Conservation (phyloP, 2,329 filamentous ascomycete species). For the Emericellopsis cladophorae region DNA sequence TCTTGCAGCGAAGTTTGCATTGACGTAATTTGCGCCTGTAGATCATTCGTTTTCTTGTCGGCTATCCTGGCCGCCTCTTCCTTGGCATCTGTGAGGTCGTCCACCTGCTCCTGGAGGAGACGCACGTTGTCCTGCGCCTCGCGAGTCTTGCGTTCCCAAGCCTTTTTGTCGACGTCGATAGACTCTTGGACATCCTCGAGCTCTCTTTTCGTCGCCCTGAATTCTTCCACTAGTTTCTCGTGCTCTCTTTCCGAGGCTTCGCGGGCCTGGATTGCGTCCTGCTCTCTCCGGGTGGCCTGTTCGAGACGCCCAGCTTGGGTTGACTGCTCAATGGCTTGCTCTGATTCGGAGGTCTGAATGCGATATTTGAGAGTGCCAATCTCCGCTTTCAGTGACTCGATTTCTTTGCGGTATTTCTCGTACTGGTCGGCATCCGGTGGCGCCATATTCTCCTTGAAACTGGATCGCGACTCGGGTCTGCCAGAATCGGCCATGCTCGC, state of each 20-base stretch:
- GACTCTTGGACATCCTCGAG: constrained; percentile 36
- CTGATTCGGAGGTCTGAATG: constrained; percentile 74
- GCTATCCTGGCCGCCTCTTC: constrained; percentile 56
- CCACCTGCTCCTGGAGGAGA: constrained; percentile 65
- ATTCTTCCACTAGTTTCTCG: constrained; percentile 37
- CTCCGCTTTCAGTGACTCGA: constrained; percentile 79
- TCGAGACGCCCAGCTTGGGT: constrained; percentile 76
- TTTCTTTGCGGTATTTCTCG: constrained; percentile 41
- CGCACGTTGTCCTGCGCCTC: constrained; percentile 64
- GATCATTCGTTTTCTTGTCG: constrained; percentile 40
- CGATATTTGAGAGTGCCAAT: constrained; percentile 82
- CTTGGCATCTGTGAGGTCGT: constrained; percentile 51
- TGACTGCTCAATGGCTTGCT: constrained; percentile 67
- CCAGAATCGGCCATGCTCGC: constrained; percentile 27
- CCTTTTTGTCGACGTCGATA: constrained; percentile 43
- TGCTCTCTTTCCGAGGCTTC: constrained; percentile 45
- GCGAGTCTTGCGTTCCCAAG: constrained; percentile 55
- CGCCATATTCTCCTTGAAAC: constrained; percentile 46
- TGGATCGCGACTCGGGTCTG: constrained; percentile 39
- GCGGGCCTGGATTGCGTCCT: constrained; percentile 65
- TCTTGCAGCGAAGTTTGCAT: constrained; percentile 39
- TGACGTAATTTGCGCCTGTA: constrained; percentile 37
- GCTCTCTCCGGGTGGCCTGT: constrained; percentile 67
- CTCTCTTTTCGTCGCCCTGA: constrained; percentile 37
- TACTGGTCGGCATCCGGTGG: constrained; percentile 46